Evolutionary conservation across 148 eudicot genomes (phyloP).

Genomic region (Arbutus unedo): DNA sequence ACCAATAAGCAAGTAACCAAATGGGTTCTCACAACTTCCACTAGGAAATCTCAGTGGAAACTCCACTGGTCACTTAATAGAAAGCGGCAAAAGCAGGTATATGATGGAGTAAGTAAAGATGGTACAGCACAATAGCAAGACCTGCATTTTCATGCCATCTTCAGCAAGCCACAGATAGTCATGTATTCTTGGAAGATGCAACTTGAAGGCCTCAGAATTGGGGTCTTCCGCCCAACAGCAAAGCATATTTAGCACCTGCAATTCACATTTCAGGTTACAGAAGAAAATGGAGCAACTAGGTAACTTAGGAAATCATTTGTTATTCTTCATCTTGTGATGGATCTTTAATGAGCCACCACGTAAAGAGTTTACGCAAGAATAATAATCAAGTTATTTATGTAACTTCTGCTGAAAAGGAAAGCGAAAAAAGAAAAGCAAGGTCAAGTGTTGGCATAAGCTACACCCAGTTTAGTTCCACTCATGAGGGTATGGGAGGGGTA

Average conservation of each 20-base stretch:
- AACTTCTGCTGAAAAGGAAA: neutral
- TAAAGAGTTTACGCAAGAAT: neutral
- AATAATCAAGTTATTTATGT: neutral
- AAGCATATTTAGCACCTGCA: constrained; percentile 57
- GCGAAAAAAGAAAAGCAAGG: neutral
- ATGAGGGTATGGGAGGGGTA: neutral
- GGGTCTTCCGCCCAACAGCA: constrained; percentile 99
- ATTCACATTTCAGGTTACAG: constrained; percentile 5
- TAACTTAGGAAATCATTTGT: neutral
- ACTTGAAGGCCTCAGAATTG: constrained; percentile 94
- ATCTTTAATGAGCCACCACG: neutral
- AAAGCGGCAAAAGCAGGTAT: neutral
- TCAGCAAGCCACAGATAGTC: constrained; percentile 98
- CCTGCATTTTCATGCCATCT: constrained; percentile 99
- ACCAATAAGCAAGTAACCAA: neutral
- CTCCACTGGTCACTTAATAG: neutral
- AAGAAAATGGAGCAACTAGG: neutral
- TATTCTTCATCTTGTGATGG: neutral
- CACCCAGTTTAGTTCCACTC: neutral
- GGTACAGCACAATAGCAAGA: constrained; percentile 14
- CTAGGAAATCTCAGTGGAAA: neutral
- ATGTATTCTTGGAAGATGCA: constrained; percentile 83
- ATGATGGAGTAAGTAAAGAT: constrained; percentile 10
- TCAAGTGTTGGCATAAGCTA: neutral
- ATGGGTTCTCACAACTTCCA: neutral